Evolutionary conservation across 805 yeast species (phyloP).

Genomic region (Candida insectorum): DNA sequence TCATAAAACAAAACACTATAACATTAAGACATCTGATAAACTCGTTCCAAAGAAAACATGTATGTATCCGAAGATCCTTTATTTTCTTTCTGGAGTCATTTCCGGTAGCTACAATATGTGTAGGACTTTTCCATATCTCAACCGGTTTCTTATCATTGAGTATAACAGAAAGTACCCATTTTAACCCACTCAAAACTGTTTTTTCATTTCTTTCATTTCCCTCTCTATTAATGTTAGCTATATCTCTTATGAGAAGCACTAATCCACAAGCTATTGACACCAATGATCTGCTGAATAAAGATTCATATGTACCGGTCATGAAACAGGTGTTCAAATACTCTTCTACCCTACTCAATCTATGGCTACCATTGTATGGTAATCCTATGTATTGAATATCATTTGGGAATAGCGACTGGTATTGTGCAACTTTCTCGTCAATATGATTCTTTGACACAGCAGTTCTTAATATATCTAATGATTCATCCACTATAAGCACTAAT

Average conservation of each 20-base stretch:
- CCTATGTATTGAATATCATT: conserved; percentile 12
- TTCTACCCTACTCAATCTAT: conserved; percentile 2
- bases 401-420: conserved; percentile 23
- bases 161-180: conserved; percentile 15
- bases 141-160: conserved; percentile 7
- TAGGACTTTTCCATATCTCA: conserved; percentile 36
- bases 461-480: conserved; percentile 21
- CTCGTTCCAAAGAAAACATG: conserved; percentile 34
- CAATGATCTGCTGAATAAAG: conserved; percentile 12
- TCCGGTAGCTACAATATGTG: conserved; percentile 17
- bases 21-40: conserved; percentile 28
- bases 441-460: conserved; percentile 4
- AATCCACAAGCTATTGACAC: conserved; percentile 17
- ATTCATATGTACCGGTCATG: neutral
- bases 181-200: conserved; percentile 7
- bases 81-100: conserved; percentile 15
- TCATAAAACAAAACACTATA: conserved; percentile 6
- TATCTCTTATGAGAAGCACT: conserved; percentile 20
- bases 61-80: conserved; percentile 23
- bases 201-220: conserved; percentile 7
- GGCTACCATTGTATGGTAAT: neutral
- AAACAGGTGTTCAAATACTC: conserved; percentile 2
- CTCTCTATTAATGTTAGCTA: conserved; percentile 16
- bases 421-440: conserved; percentile 8
- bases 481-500: conserved; percentile 30